Evolutionary conservation across 2,329 filamentous ascomycete species (phyloP), one percentile per base, ranked within the genome.

Genomic region (Hypomyces perniciosus): DNA sequence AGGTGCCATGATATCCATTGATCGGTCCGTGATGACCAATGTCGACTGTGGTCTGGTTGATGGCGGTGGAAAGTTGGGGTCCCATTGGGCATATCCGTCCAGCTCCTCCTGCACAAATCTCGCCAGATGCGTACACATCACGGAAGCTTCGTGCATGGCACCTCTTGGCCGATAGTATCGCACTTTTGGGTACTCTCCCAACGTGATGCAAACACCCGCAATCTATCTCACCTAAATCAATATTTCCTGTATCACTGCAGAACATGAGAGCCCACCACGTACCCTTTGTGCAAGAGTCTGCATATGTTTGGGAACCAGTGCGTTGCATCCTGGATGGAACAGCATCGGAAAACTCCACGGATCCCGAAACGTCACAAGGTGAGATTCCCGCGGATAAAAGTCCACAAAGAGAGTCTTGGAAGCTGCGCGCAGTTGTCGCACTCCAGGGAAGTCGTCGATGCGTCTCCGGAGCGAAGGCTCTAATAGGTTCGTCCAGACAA

Each of bases 311-410:
- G 85, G 81, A 38, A 99, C 86, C 40, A 96, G 73, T 57, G 83
- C 79, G 67, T 95, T 95, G 71, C 93, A 97, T 48, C 80, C 82
- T 1, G 92, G 92, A 65, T 99, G 92, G 71, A 87, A 99, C 53
- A 99, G 76, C 46, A 91, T 80, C 1, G 90, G 90, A 63, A 99
- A 99, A 70, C 92, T 97, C 84, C 87, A 96, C 1, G 93, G 92
- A 65, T 99, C 92, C 64, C 88, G 79, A 62, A 99, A 96, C 1
- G 90, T 95, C 60, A 96, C 77, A 38, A 99, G 73, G 61, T 95
- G 88, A 6, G 91, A 93, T 72, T 99, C 93, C 62, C 90, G 83
- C 5, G 93, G 91, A 64, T 84, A 92, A 68, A 86, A 99, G 68
- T 96, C 88, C 65, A 96, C 81, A 48, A 91, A 88, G 50, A 97